phyloP scores from a whole-genome alignment of 164 flowering plant genomes.

The Aristolochia californica region DNA sequence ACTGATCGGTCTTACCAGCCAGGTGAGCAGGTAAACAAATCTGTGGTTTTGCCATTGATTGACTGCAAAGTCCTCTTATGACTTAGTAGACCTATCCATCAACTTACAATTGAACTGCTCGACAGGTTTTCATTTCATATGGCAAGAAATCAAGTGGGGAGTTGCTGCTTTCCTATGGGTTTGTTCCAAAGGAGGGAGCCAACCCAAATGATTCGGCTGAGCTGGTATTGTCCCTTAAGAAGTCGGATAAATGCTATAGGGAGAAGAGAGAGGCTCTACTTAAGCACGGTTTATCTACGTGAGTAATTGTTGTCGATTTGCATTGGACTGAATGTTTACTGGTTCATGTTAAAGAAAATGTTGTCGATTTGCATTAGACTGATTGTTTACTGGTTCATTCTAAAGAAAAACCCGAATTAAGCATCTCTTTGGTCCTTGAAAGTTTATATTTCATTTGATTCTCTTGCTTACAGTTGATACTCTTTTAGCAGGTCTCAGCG shows the following conservation, averaged over 20 bases:
- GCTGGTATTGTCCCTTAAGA: constrained; percentile 52
- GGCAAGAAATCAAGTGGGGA: constrained; percentile 98
- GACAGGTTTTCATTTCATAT: constrained; percentile 90
- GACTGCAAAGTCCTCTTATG: not conserved
- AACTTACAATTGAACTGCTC: not conserved
- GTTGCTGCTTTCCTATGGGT: constrained; percentile 88
- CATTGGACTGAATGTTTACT: not conserved
- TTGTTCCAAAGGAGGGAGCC: constrained; percentile 87
- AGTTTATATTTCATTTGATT: not conserved
- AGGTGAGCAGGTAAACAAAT: constrained; percentile 89
- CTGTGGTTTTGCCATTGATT: constrained; percentile 2
- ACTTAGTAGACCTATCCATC: not conserved
- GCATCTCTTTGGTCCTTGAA: not conserved
- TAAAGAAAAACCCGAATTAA: no score
- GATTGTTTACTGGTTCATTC: not conserved
- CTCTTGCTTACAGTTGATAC: not conserved
- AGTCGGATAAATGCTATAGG: constrained; percentile 62
- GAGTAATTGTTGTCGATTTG: constrained; percentile 16
- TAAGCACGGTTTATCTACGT: constrained; percentile 71
- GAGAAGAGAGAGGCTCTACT: constrained; percentile 64
- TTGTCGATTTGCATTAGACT: not conserved
- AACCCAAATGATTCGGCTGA: constrained; percentile 90
- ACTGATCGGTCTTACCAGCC: constrained; percentile 85
- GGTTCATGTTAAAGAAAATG: not conserved
- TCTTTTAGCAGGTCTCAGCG: constrained; percentile 43